Base-by-base conservation (phyloP, 805 yeast species). In the Saturnispora besseyi region DNA sequence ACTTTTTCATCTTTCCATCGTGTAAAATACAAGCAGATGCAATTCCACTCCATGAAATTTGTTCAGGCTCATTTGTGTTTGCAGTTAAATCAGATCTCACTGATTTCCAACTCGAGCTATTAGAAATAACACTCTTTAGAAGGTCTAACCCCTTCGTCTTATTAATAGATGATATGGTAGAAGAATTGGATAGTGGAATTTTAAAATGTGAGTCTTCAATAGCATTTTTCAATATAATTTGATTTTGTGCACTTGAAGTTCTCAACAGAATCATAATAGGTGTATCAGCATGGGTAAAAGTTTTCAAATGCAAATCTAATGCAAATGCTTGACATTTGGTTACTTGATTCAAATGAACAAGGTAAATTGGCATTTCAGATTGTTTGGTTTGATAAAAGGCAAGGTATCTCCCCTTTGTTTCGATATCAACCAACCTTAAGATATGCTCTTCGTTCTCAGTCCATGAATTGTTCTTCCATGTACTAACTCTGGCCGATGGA, bases 391-490 rank as follows among this genome's bases (percentile, higher is more conserved):
- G 31, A 41, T 41, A 41, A 22, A 42, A 15, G 8, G 36, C 45
- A 5, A 47, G 24, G 34, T 26, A 41, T 33, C 41, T 47, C 9
- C 29, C 38, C 3, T 47, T 12, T 8, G 34, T 12, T 29, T 28
- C 32, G 15, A 37, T 36, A 15, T 24, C 26, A 7, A 36, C 22
- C 32, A 45, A 15, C 18, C 34, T 34, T 7, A 40, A 4, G 0
- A 10, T 13, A 30, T 36, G 12, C 9, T 41, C 33, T 40, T 47
- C 44, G 6, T 51, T 41, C 13, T 52, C 55, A 2, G 62, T 45
- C 71, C 72, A 67, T n/a, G 49, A 49, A n/a, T 53, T 44, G 11
- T 41, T 41, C 11, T 15, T 36, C 69, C 70, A 66, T 40, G 48
- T 51, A 6, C 64, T 61, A 31, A 59, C 50, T 40, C 57, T 57